Conservation (phyloP, 164 flowering plant species). For the Hamamelis virginiana region DNA sequence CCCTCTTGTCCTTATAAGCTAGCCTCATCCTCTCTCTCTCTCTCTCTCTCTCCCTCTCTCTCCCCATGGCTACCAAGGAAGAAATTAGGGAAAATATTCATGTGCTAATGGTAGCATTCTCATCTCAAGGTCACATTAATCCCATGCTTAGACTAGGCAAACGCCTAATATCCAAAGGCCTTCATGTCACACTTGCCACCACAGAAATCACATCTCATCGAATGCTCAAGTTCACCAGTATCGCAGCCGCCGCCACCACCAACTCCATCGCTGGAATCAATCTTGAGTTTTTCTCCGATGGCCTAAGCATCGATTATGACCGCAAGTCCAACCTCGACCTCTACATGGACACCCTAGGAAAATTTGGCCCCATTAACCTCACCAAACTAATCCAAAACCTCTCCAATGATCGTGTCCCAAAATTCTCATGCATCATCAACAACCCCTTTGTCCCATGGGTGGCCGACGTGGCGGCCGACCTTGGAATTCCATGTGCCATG, state of each 20-base stretch:
- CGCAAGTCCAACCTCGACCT: conserved; percentile 17
- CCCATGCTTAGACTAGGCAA: conserved; percentile 32
- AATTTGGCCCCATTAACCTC: conserved; percentile 25
- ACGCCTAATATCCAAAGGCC: conserved; percentile 29
- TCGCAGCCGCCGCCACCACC: conserved; percentile 4
- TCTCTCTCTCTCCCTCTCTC: neutral
- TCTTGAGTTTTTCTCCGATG: conserved; percentile 41
- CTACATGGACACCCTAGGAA: conserved; percentile 22
- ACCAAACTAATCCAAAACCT: conserved; percentile 19
- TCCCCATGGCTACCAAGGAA: neutral
- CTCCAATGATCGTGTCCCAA: neutral
- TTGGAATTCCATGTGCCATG: conserved; percentile 30
- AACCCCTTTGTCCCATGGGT: conserved; percentile 40
- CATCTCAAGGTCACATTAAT: conserved; percentile 35
- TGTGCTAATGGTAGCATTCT: conserved; percentile 27
- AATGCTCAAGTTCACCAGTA: conserved; percentile 16
- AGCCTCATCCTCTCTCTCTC: too few relatives aligned
- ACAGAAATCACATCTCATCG: conserved; percentile 20
- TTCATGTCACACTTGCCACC: conserved; percentile 33
- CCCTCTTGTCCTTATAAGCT: too few relatives aligned
- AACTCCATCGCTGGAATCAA: conserved; percentile 10
- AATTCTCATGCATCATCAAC: conserved; percentile 28
- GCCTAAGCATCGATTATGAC: conserved; percentile 28
- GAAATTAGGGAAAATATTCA: conserved; percentile 8
- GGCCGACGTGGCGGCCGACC: conserved; percentile 27